Evolutionary conservation across 176 grass and related monocot genomes (phyloP), one percentile per base, ranked within the genome.

Genomic region (Hyparrhenia diplandra): DNA sequence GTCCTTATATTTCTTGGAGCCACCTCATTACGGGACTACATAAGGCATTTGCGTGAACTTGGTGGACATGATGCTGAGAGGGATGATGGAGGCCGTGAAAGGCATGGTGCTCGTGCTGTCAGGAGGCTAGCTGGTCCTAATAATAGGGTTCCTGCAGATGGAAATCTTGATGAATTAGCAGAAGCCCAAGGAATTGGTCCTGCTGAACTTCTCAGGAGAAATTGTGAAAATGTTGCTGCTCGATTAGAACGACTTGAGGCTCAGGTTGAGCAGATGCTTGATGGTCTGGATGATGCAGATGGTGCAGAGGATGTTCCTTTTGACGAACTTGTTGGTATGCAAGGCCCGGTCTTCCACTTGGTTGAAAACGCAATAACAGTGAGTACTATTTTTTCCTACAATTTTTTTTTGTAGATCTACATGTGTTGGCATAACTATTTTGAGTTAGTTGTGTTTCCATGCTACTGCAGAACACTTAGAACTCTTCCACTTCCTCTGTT

Each of bases 361-460:
- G 97, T 99, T 74, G 97, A 99, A 88, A 99, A 99, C 17, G 97
- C 97, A 61, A 99, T 99, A 61, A 99, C 97, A 30, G 97, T 99
- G 86, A 88, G 92, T 40, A 67, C 74, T 65, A 9, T 75, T 54
- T 85, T 73, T 35, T 72, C 46, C 37, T 51, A 42, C 11, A 45
- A 14, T 8, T 60, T 18, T 41, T 40, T 41, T 41, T 49, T 2
- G 14, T 74, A 36, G 18, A 54, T 59, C 79, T 58, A 47, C 27
- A 43, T 87, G 30, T 58, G 41, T 73, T 32, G 40, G 25, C 63
- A 30, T 61, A 11, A 13, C 69, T 40, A 55, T 58, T 69, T 77
- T 31, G n/a, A 35, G 34, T 79, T 59, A 70, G 17, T 34, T 40
- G 63, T 71, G 51, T 63, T 68, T 12, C 63, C 31, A 59, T 59